Conservation (phyloP, 495 filamentous ascomycete genomes). For the Pyrenula massariospora region DNA sequence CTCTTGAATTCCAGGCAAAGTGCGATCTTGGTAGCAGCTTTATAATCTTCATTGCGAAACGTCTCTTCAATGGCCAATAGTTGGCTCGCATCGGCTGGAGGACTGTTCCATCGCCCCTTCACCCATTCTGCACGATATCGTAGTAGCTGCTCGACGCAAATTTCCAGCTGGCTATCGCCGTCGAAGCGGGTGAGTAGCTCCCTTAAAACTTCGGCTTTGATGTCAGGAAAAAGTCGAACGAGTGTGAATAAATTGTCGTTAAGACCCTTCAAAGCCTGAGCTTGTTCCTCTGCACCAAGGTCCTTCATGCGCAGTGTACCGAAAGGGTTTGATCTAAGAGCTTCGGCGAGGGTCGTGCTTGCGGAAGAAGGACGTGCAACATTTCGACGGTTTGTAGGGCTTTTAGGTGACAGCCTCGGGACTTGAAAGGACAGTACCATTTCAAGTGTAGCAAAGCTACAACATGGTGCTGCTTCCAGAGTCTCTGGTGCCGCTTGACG, state of each 20-base stretch:
- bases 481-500: too few relatives aligned
- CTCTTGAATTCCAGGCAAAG: slow-evolving; percentile 72
- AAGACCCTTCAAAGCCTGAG: slow-evolving; percentile 46
- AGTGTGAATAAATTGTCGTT: slow-evolving; percentile 65
- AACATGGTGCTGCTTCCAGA: background rate
- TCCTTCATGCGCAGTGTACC: slow-evolving; percentile 24
- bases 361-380: slow-evolving; percentile 7
- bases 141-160: slow-evolving; percentile 76
- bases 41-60: slow-evolving; percentile 67
- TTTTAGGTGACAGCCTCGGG: slow-evolving; percentile 7
- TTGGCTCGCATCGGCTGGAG: slow-evolving; percentile 12
- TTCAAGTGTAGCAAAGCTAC: background rate
- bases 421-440: background rate
- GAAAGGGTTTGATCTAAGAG: slow-evolving; percentile 33
- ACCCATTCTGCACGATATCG: slow-evolving; percentile 67
- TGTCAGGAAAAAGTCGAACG: slow-evolving; percentile 70
- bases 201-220: slow-evolving; percentile 83
- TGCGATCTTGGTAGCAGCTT: slow-evolving; percentile 48
- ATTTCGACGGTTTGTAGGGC: background rate
- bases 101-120: slow-evolving; percentile 56
- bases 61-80: slow-evolving; percentile 53
- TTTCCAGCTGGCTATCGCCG: slow-evolving; percentile 68
- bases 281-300: slow-evolving; percentile 17
- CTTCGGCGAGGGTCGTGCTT: slow-evolving; percentile 25
- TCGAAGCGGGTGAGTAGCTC: slow-evolving; percentile 75